Conservation (phyloP, 2,329 filamentous ascomycete species). For the Immersiporthe knoxdaviesiana region DNA sequence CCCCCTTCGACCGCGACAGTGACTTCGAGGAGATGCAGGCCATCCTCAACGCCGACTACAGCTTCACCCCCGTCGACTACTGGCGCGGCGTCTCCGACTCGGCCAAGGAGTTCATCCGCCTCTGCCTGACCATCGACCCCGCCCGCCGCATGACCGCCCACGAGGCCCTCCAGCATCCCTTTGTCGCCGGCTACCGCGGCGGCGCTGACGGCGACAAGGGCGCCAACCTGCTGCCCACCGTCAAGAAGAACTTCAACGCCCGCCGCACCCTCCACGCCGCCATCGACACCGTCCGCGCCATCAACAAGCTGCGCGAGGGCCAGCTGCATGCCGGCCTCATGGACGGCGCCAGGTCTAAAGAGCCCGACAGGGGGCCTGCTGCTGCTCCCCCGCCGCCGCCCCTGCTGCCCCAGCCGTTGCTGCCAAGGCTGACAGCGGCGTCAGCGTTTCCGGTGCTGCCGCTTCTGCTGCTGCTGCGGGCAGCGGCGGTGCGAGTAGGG, state of each 20-base stretch:
- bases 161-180: conserved; percentile 69
- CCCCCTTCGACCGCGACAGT: conserved; percentile 94
- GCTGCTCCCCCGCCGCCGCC: neutral
- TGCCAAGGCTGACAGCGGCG: conserved; percentile 51
- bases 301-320: conserved; percentile 70
- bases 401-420: neutral
- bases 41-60: conserved; percentile 94
- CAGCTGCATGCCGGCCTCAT: conserved; percentile 58
- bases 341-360: conserved; percentile 60
- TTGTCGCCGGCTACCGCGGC: conserved; percentile 58
- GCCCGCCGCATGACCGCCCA: conserved; percentile 88
- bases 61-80: conserved; percentile 91
- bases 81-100: conserved; percentile 90
- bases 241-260: conserved; percentile 77
- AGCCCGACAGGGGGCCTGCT: conserved; percentile 46
- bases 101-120: conserved; percentile 89
- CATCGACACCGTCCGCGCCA: conserved; percentile 71
- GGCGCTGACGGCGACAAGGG: conserved; percentile 51
- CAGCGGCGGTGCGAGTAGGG: conserved; percentile 39
- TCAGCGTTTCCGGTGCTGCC: conserved; percentile 35
- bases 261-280: conserved; percentile 69
- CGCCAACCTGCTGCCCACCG: conserved; percentile 67
- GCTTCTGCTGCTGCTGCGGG: conserved; percentile 32
- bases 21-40: conserved; percentile 99
- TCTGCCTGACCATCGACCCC: conserved; percentile 90